Conservation (phyloP, 73 alveolate species). For the Paraurostyla sp. region DNA sequence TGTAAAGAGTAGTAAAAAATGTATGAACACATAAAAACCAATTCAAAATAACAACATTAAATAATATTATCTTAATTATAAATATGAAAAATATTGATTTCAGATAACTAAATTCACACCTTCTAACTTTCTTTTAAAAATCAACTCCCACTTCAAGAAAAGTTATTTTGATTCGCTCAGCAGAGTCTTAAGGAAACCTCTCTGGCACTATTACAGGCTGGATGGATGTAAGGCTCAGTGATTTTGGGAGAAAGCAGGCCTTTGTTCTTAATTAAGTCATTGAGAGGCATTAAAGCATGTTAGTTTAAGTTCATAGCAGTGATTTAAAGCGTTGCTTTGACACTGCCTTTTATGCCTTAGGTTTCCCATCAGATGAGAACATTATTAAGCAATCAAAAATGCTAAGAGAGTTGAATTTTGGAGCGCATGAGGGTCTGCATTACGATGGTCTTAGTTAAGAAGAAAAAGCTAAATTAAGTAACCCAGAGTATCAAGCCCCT, state of each 20-base stretch:
- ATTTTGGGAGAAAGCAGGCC: conserved; percentile 80
- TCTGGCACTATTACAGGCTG: conserved; percentile 83
- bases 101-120: conserved; percentile 4
- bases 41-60: neutral
- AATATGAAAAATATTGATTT: conserved; percentile 50
- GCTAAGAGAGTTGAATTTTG: conserved; percentile 80
- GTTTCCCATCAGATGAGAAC: conserved; percentile 67
- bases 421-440: conserved; percentile 79
- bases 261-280: conserved; percentile 57
- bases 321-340: conserved; percentile 67
- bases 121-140: neutral
- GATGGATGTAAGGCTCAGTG: conserved; percentile 77
- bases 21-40: neutral
- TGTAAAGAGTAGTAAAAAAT: neutral
- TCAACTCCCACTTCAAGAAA: neutral
- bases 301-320: conserved; percentile 43
- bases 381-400: conserved; percentile 9
- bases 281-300: neutral
- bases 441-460: conserved; percentile 73
- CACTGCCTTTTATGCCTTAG: conserved; percentile 74
- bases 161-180: conserved; percentile 57
- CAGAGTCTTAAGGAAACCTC: conserved; percentile 71
- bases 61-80: neutral
- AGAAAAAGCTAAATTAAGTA: conserved; percentile 59
- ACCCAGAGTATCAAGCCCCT: conserved; percentile 66